Evolutionary conservation across 2,329 filamentous ascomycete species (phyloP).

Genomic region (Colletotrichum cereale): DNA sequence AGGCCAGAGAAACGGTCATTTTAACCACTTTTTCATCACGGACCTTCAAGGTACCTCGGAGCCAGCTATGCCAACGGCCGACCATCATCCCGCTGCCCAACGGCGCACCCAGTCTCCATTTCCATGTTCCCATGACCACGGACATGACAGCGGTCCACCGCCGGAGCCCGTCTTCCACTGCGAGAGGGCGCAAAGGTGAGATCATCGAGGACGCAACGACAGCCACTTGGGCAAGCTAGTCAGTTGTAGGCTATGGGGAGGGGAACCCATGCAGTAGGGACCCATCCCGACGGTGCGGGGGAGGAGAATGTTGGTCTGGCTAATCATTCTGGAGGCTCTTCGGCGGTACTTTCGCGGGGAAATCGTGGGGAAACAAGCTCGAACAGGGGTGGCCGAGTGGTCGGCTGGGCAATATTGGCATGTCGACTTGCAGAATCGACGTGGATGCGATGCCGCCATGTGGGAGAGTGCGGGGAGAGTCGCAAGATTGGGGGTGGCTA

Average conservation of each 20-base stretch:
- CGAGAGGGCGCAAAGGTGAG: not conserved
- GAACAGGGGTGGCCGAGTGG: not conserved
- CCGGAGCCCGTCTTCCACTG: not conserved
- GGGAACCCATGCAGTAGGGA: not conserved
- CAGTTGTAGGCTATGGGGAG: slow-evolving; percentile 13
- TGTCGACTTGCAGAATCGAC: not conserved
- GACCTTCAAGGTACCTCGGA: not conserved
- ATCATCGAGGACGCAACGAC: slow-evolving; percentile 9
- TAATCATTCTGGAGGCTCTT: slow-evolving; percentile 4
- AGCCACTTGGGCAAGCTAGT: slow-evolving; percentile 4
- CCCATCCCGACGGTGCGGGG: slow-evolving; percentile 20
- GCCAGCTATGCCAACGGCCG: not conserved
- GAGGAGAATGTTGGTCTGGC: not conserved
- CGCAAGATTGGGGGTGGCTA: slow-evolving; percentile 2
- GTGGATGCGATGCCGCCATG: slow-evolving; percentile 6
- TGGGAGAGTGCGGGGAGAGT: slow-evolving; percentile 29
- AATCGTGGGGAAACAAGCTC: slow-evolving; percentile 16
- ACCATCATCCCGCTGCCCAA: not conserved
- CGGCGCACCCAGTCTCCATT: not conserved
- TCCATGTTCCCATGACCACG: slow-evolving; percentile 10
- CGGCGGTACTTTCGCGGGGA: slow-evolving; percentile 29
- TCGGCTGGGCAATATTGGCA: not conserved
- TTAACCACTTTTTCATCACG: not conserved
- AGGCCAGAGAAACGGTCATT: not conserved
- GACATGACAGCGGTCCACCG: not conserved